Evolutionary conservation across 2,329 filamentous ascomycete species (phyloP).

Genomic region (Lasiodiplodia hormozganensis): DNA sequence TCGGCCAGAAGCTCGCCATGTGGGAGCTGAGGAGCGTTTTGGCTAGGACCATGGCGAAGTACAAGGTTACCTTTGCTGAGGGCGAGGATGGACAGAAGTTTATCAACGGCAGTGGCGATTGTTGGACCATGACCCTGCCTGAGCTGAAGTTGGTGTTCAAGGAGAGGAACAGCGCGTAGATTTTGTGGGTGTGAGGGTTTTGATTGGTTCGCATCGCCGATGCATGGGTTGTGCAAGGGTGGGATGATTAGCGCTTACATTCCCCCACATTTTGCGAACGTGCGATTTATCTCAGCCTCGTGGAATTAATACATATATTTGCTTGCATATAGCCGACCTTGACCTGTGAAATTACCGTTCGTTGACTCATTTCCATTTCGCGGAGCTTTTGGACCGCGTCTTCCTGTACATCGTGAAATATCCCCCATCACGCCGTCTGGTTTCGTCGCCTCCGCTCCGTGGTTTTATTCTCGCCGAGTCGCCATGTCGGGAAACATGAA

Average conservation of each 20-base stretch:
- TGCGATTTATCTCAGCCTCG: not conserved
- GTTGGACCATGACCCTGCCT: conserved; percentile 33
- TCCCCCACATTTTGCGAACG: not conserved
- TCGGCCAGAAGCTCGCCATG: conserved; percentile 74
- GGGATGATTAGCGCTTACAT: too few species aligned
- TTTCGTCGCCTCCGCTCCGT: too few species aligned
- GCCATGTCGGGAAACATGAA: too few species aligned
- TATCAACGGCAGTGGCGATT: conserved; percentile 43
- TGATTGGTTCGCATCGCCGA: not conserved
- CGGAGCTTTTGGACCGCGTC: too few species aligned
- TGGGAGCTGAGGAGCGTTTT: conserved; percentile 70
- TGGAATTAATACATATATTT: not conserved
- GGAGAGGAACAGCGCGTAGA: not conserved
- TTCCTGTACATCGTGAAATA: too few species aligned
- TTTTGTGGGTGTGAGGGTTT: not conserved
- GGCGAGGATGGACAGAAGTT: conserved; percentile 45
- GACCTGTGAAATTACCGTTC: too few species aligned
- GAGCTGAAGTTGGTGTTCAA: conserved; percentile 8
- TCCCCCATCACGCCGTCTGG: too few species aligned
- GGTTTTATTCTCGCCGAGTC: too few species aligned
- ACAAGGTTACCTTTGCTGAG: conserved; percentile 58
- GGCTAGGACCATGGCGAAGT: conserved; percentile 66
- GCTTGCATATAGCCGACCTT: not conserved
- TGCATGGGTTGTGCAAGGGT: not conserved
- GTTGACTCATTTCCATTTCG: too few species aligned